Conservation (phyloP, 768 basidiomycete genomes). For the Boletus insuetus region DNA sequence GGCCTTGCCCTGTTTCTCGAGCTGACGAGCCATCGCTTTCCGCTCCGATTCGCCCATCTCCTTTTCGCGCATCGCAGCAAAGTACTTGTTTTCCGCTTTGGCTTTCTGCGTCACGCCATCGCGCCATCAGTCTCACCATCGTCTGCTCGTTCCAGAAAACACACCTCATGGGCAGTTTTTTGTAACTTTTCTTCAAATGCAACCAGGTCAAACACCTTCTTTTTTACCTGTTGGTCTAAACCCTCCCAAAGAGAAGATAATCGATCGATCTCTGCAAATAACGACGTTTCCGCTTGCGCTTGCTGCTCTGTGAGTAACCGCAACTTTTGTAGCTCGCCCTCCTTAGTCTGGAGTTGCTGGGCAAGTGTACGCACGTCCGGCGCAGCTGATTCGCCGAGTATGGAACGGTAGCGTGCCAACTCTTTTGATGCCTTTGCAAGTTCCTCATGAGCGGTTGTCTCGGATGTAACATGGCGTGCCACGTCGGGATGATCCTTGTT, state of each 20-base stretch:
- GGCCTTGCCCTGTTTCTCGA: constrained; percentile 58
- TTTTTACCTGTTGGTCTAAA: constrained; percentile 75
- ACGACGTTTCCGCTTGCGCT: constrained; percentile 63
- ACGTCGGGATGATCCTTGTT: constrained; percentile 53
- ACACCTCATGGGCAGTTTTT: constrained; percentile 67
- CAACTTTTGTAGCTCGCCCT: constrained; percentile 62
- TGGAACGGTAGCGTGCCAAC: constrained; percentile 58
- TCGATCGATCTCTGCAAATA: constrained; percentile 84
- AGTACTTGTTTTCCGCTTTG: constrained; percentile 95
- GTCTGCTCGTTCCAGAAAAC: constrained; percentile 17
- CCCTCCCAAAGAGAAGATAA: constrained; percentile 85
- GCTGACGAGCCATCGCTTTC: constrained; percentile 55
- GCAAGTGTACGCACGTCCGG: constrained; percentile 52
- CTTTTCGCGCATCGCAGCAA: constrained; percentile 83
- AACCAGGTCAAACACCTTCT: constrained; percentile 81
- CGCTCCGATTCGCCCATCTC: constrained; percentile 78
- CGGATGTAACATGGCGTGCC: constrained; percentile 45
- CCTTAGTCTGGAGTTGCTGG: constrained; percentile 59
- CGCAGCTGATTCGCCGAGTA: constrained; percentile 57
- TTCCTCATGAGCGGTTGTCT: constrained; percentile 49
- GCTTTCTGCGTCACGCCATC: constrained; percentile 62
- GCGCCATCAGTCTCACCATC: background rate
- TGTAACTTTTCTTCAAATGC: constrained; percentile 69
- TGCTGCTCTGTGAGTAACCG: constrained; percentile 64
- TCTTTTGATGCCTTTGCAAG: constrained; percentile 45